phyloP scores from a whole-genome alignment of 2,329 filamentous ascomycete genomes.

The Exophiala sp. region DNA sequence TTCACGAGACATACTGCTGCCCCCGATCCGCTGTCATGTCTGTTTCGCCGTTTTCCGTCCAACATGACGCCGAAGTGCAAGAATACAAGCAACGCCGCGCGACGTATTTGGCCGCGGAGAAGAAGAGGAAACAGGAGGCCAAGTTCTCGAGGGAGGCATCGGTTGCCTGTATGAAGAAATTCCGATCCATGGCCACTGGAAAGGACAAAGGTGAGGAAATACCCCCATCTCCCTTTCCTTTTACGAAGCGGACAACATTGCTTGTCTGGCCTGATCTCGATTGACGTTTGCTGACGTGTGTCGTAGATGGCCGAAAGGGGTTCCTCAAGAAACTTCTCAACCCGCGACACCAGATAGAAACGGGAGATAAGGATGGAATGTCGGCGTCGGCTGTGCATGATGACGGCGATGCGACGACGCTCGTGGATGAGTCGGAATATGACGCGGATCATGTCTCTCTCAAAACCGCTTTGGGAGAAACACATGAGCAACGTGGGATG shows the following conservation, averaged over 20 bases:
- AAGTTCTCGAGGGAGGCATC: slow-evolving; percentile 5
- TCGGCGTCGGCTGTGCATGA: not conserved
- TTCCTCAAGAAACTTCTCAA: not conserved
- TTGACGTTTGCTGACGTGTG: no score
- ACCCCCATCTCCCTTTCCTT: no score
- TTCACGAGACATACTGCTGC: not conserved
- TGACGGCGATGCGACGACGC: not conserved
- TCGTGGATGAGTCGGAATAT: slow-evolving; percentile 6
- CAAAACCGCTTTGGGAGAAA: slow-evolving; percentile 6
- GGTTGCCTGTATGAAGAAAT: not conserved
- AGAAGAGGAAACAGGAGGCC: slow-evolving; percentile 11
- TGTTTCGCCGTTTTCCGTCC: slow-evolving; percentile 18
- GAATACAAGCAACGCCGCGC: slow-evolving; percentile 18
- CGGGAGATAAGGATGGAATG: not conserved
- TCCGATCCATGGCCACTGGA: not conserved
- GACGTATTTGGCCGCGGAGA: slow-evolving; percentile 11
- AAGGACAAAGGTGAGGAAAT: slow-evolving; percentile 5
- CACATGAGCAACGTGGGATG: not conserved
- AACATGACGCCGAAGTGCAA: slow-evolving; percentile 24
- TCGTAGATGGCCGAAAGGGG: not conserved
- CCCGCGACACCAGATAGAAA: not conserved
- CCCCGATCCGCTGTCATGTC: slow-evolving; percentile 8
- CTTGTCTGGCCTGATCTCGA: not conserved
- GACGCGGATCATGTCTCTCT: slow-evolving; percentile 16
- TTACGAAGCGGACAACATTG: not conserved